Evolutionary conservation across 2,329 filamentous ascomycete genomes (phyloP), one percentile per base, ranked within the genome.

Genomic region (Chrysoporthe cubensis): DNA sequence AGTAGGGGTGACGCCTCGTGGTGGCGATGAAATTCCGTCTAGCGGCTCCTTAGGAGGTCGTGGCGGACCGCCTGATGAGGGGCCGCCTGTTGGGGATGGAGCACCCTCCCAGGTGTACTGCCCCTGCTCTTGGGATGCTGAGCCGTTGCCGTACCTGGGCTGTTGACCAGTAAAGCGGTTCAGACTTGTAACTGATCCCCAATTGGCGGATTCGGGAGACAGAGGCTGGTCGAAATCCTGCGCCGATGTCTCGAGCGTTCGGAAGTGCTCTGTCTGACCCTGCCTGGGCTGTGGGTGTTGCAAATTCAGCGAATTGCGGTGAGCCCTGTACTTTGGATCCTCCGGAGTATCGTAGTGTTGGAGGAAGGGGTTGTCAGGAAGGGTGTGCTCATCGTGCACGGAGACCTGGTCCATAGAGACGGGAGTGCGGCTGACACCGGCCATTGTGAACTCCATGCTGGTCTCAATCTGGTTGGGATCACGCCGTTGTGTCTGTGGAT

Each of bases 241-340:
- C 3, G 91, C 92, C 69, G 91, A 90, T 9, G 85, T 87, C 79
- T 95, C 92, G 26, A 94, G 83, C 1, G 90, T 87, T 73, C 91
- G 89, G 78, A 93, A 92, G 37, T 90, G 88, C 75, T 91, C 88
- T 0, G 90, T 92, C 66, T 91, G 89, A 0, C 91, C 91, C 21
- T 87, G 88, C 40, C 91, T 84, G 9, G 92, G 92, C 76, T 94
- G 91, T 6, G 92, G 92, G 77, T 95, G 92, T 75, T 93, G 88
- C 50, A 95, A 81, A 74, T 93, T 93, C 66, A 94, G 78, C 37
- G 91, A 94, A 79, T 94, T 92, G 72, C 92, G 89, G 76, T 94
- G 91, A 66, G 91, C 91, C 77, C 91, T 90, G 78, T 94, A 94
- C 78, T 94, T 94, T 59, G 91, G 91, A 72, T 94, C 90, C 74